Evolutionary conservation across 192 early-diverging fungal genomes (phyloP).

Genomic region (Backusella psychrophila): DNA sequence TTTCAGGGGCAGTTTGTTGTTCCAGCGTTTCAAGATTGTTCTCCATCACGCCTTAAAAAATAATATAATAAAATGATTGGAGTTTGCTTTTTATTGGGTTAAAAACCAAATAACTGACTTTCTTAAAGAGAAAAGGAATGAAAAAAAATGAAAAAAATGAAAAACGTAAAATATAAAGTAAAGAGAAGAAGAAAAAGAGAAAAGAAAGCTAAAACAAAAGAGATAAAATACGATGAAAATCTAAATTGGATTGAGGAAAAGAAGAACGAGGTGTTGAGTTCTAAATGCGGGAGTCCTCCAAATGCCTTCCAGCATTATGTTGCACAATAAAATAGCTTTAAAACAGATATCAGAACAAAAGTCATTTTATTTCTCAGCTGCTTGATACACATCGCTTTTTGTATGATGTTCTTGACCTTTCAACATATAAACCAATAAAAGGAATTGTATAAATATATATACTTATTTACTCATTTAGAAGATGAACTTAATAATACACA

Average conservation of each 20-base stretch:
- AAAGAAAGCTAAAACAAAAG: conserved; percentile 13
- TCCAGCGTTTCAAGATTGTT: conserved; percentile 23
- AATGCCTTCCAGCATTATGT: not conserved
- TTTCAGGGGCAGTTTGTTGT: conserved; percentile 43
- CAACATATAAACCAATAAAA: too few relatives aligned
- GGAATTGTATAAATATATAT: too few relatives aligned
- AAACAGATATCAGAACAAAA: not conserved
- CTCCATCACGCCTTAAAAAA: not conserved
- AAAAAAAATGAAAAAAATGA: not conserved
- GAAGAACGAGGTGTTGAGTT: conserved; percentile 10
- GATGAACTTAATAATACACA: not conserved
- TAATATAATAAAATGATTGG: conserved; percentile 2
- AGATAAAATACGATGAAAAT: not conserved
- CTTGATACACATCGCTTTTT: not conserved
- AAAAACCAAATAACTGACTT: not conserved
- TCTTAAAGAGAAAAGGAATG: not conserved
- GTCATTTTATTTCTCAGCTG: not conserved
- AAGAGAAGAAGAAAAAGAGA: not conserved
- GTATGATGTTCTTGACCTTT: too few relatives aligned
- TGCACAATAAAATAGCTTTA: not conserved
- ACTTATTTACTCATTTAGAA: too few relatives aligned
- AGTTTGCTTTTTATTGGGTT: conserved; percentile 3
- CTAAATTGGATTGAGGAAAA: conserved; percentile 13
- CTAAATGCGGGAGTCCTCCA: not conserved
- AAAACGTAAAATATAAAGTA: not conserved